Conservation (phyloP, 2,329 filamentous ascomycete genomes). For the Xylariaceae sp. region DNA sequence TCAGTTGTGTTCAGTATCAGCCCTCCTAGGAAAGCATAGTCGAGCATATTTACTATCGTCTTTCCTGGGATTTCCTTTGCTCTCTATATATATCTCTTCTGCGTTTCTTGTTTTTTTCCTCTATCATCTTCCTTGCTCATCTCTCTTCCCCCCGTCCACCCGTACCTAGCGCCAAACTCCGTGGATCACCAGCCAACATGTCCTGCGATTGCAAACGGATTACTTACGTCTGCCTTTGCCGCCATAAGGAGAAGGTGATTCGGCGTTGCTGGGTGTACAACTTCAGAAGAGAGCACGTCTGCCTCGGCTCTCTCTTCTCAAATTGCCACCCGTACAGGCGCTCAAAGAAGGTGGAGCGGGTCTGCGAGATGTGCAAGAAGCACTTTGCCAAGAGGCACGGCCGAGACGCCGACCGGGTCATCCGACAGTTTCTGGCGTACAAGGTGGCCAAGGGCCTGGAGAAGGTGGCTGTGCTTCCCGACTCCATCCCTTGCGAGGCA, state of each 20-base stretch:
- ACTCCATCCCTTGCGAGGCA: conserved; percentile 7
- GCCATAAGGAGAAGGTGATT: conserved; percentile 15
- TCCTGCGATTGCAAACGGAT: conserved; percentile 12
- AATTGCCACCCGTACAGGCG: conserved; percentile 6
- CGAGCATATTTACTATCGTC: too few relatives aligned
- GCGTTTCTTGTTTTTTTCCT: too few relatives aligned
- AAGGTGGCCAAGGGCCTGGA: conserved; percentile 13
- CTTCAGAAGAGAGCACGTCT: conserved; percentile 8
- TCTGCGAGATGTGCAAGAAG: conserved; percentile 11
- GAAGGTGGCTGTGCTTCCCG: conserved; percentile 12
- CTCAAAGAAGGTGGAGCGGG: conserved; percentile 1
- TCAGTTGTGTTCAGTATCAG: too few relatives aligned
- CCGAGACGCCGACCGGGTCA: conserved; percentile 6
- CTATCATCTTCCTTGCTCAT: too few relatives aligned
- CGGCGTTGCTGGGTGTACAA: conserved; percentile 12
- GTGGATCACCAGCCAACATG: too few relatives aligned
- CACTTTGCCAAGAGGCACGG: conserved; percentile 15
- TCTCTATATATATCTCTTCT: too few relatives aligned
- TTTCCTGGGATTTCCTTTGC: too few relatives aligned
- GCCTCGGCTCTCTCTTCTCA: conserved; percentile 7
- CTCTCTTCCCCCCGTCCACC: too few relatives aligned
- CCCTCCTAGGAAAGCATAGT: too few relatives aligned
- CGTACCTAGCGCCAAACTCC: too few relatives aligned
- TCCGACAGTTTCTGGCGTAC: conserved; percentile 16
- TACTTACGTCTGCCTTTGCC: conserved; percentile 14